Evolutionary conservation across 768 basidiomycete genomes (phyloP).

Genomic region (Xerocomellus chrysenteron): DNA sequence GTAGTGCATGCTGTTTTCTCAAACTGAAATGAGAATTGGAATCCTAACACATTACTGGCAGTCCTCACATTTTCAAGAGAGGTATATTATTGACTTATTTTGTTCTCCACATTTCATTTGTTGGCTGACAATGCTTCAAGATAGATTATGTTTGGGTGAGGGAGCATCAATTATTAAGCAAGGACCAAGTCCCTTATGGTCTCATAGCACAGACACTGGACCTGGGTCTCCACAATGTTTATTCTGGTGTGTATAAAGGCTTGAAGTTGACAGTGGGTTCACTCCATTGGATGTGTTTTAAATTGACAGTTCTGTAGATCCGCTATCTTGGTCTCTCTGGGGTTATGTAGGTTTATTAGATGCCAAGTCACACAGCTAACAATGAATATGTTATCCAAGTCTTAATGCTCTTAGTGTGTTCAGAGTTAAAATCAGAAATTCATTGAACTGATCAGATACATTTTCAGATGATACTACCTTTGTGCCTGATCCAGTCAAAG

Average conservation of each 20-base stretch:
- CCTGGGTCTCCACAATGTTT: constrained; percentile 10
- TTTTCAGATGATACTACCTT: background rate
- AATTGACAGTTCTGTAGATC: background rate
- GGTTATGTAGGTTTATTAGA: background rate
- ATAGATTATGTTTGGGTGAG: constrained; percentile 20
- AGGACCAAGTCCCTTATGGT: background rate
- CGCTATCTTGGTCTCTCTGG: constrained; percentile 3
- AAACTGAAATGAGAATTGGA: background rate
- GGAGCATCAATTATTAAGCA: background rate
- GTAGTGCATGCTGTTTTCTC: background rate
- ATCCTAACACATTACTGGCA: background rate
- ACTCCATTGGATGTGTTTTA: too few relatives aligned
- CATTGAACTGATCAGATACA: background rate
- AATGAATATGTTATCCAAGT: background rate
- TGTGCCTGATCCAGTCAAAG: background rate
- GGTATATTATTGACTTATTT: background rate
- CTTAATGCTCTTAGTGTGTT: background rate
- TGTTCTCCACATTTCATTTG: too few relatives aligned
- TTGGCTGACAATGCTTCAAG: background rate
- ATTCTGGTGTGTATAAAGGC: background rate
- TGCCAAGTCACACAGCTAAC: background rate
- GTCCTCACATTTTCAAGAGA: constrained; percentile 9
- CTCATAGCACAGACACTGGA: constrained; percentile 1
- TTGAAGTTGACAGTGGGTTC: too few relatives aligned
- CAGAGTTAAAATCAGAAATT: too few relatives aligned